These are phyloP conservation scores for Amylostereum areolatum DNA, from an alignment of 1,284 basidiomycete species.

Conservation along the genomic window DNA sequence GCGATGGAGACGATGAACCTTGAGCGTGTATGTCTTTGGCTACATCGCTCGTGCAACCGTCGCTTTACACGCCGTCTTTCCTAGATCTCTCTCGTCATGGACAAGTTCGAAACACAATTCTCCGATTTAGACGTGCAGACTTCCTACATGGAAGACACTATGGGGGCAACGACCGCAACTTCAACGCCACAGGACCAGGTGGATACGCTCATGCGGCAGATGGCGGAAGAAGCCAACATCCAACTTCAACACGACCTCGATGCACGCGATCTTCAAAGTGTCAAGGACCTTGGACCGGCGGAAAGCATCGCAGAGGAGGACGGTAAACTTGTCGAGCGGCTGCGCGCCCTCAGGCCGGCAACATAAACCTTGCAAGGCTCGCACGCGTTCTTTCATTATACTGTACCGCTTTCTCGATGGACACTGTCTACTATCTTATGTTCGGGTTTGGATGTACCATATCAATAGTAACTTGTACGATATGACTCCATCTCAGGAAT, in stretches of 20 bases:
- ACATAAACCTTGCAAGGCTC: constrained; percentile 31
- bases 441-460: no score
- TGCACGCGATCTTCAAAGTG: constrained; percentile 51
- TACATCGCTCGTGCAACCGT: not conserved
- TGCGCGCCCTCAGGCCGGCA: constrained; percentile 77
- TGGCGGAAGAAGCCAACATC: constrained; percentile 96
- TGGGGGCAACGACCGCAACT: constrained; percentile 89
- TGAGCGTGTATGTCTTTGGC: constrained; percentile 64
- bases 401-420: no score
- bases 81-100: constrained; percentile 98
- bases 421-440: no score
- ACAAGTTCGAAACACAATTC: constrained; percentile 98
- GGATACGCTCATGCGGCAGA: constrained; percentile 87
- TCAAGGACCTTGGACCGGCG: constrained; percentile 48
- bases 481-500: no score
- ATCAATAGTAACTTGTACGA: no score
- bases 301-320: constrained; percentile 74
- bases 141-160: constrained; percentile 96
- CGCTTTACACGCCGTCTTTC: not conserved
- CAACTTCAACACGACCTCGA: constrained; percentile 90
- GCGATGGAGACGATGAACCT: constrained; percentile 99
- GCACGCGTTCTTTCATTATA: no score
- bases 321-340: constrained; percentile 70
- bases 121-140: constrained; percentile 98
- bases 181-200: constrained; percentile 97